phyloP scores from a whole-genome alignment of 805 yeast genomes.

The Wickerhamiella lipophila region DNA sequence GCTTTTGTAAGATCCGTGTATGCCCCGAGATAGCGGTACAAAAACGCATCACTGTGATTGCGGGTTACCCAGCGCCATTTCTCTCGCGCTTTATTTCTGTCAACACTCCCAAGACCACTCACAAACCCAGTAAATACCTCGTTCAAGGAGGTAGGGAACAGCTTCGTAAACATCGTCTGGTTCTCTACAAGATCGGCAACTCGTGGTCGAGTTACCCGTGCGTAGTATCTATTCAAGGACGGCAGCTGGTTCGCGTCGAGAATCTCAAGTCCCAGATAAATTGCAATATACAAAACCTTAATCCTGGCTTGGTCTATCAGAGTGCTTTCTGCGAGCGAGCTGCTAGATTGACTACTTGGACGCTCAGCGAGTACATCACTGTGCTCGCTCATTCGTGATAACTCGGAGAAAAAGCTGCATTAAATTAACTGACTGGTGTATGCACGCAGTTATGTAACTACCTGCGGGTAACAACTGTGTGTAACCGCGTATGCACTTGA shows the following conservation, averaged over 20 bases:
- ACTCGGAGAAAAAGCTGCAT: background rate
- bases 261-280: slow-evolving; percentile 1
- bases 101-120: background rate
- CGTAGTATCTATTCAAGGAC: background rate
- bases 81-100: background rate
- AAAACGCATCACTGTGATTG: background rate
- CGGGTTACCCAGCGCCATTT: slow-evolving; percentile 6
- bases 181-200: background rate
- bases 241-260: background rate
- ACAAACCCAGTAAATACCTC: background rate
- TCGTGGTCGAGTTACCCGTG: background rate
- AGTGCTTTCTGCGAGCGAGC: background rate
- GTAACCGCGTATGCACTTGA: background rate
- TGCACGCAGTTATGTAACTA: background rate
- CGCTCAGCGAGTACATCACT: background rate
- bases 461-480: background rate
- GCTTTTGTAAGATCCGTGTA: background rate
- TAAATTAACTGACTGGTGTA: background rate
- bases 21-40: background rate
- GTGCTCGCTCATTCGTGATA: background rate
- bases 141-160: background rate
- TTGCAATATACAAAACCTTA: background rate
- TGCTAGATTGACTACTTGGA: background rate
- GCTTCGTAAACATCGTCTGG: background rate
- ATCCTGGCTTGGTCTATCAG: background rate